Percentiles rank a stretch among this genome's conserved stretches.
phyloP scores from a whole-genome alignment of 805 yeast genomes.

The Cyberlindnera mycetangii region DNA sequence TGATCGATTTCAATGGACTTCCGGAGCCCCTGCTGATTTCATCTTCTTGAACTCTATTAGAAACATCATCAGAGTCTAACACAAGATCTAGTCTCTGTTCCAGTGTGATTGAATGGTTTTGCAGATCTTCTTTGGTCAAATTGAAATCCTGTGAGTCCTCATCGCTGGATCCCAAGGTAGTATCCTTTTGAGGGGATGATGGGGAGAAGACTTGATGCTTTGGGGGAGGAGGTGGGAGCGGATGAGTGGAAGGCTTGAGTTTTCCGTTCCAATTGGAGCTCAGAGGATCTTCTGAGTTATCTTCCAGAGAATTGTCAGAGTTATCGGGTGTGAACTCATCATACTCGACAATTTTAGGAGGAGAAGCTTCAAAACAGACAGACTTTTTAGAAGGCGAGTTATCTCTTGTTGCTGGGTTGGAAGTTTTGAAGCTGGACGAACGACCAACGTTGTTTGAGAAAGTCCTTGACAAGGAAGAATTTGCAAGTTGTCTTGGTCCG shows the following conservation, averaged over 20 bases:
- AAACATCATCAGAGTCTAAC: slow-evolving; percentile 28
- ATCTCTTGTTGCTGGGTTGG: slow-evolving; percentile 20
- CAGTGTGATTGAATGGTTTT: slow-evolving; percentile 30
- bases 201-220: slow-evolving; percentile 24
- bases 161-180: slow-evolving; percentile 26
- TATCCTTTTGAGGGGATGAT: slow-evolving; percentile 25
- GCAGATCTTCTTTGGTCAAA: slow-evolving; percentile 29
- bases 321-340: slow-evolving; percentile 28
- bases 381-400: slow-evolving; percentile 35
- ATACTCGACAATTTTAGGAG: slow-evolving; percentile 37
- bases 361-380: slow-evolving; percentile 37
- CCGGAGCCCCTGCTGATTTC: slow-evolving; percentile 25
- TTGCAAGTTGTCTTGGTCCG: slow-evolving; percentile 31
- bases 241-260: slow-evolving; percentile 24
- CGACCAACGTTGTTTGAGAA: slow-evolving; percentile 19
- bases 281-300: slow-evolving; percentile 13
- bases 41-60: slow-evolving; percentile 24
- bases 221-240: slow-evolving; percentile 39
- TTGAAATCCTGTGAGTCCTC: slow-evolving; percentile 27
- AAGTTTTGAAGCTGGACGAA: slow-evolving; percentile 15
- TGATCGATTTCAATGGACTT: slow-evolving; percentile 21
- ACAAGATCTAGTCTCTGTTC: slow-evolving; percentile 46
- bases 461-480: slow-evolving; percentile 22
- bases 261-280: slow-evolving; percentile 29
- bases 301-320: slow-evolving; percentile 24